These are phyloP conservation scores for Zychaea mexicana DNA, from an alignment of 371 early-diverging fungal genomes.

Conservation along the genomic window DNA sequence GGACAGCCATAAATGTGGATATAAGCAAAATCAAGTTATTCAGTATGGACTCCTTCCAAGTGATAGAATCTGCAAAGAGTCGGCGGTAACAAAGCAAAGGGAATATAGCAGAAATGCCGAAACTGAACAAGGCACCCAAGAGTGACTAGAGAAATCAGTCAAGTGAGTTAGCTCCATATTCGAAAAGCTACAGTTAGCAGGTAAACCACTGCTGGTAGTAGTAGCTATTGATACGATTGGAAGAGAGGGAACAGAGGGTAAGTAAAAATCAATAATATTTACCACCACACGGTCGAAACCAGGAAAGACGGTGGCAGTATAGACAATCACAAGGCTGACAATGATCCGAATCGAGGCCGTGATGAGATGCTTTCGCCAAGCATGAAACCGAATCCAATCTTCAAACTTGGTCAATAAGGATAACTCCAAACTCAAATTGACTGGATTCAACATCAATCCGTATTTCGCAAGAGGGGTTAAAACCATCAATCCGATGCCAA, in stretches of 20 bases:
- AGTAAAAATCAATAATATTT: slow-evolving; percentile 1
- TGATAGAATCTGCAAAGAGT: slow-evolving; percentile 29
- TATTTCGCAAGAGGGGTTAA: slow-evolving; percentile 32
- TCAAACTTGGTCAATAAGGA: slow-evolving; percentile 17
- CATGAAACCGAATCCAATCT: slow-evolving; percentile 20
- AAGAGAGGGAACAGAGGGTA: not conserved
- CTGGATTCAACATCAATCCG: slow-evolving; percentile 59
- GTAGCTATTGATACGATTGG: no score
- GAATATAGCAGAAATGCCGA: slow-evolving; percentile 47
- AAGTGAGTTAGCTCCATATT: not conserved
- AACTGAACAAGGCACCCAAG: slow-evolving; percentile 38
- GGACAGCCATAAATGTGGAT: slow-evolving; percentile 25
- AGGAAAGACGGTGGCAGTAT: slow-evolving; percentile 58
- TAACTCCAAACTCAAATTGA: slow-evolving; percentile 54
- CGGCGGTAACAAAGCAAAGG: slow-evolving; percentile 41
- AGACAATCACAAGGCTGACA: slow-evolving; percentile 24
- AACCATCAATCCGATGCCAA: slow-evolving; percentile 29
- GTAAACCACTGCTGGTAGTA: no score
- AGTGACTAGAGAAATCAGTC: slow-evolving; percentile 26
- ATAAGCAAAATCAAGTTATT: slow-evolving; percentile 25
- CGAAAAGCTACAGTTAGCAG: not conserved
- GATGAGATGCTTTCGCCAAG: slow-evolving; percentile 23
- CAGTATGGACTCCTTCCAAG: slow-evolving; percentile 13
- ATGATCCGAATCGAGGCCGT: slow-evolving; percentile 16
- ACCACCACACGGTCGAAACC: slow-evolving; percentile 69